Conservation (phyloP, 495 filamentous ascomycete species). For the Lepraria neglecta region DNA sequence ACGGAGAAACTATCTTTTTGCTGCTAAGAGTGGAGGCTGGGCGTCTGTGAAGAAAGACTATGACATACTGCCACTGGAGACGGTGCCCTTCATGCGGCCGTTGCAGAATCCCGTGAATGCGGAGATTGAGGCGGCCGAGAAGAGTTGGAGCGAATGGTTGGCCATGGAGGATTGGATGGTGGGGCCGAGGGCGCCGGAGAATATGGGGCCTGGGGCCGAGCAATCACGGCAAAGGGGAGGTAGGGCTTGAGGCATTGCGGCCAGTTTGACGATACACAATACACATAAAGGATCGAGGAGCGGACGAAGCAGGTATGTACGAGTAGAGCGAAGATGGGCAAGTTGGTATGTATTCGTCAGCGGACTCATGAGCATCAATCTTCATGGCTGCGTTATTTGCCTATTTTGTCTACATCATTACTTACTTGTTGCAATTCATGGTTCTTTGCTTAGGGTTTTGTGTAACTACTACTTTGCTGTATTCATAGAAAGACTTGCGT, state of each 20-base stretch:
- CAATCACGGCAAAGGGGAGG: background rate
- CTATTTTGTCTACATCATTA: no score
- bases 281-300: background rate
- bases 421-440: no score
- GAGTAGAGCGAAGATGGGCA: background rate
- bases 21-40: constrained; percentile 88
- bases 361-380: background rate
- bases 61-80: constrained; percentile 74
- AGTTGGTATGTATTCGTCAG: background rate
- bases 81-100: constrained; percentile 77
- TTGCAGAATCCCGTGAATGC: constrained; percentile 64
- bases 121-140: constrained; percentile 80
- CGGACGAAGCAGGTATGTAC: constrained; percentile 1
- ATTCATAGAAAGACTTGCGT: no score
- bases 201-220: constrained; percentile 22
- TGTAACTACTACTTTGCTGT: no score
- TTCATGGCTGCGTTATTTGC: background rate
- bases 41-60: constrained; percentile 80
- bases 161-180: constrained; percentile 98
- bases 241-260: background rate
- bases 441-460: no score
- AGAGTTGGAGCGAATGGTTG: constrained; percentile 76
- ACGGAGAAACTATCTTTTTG: constrained; percentile 88
- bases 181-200: constrained; percentile 53
- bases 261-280: background rate